phyloP scores from a whole-genome alignment of 116 monocot genomes.

The Posidonia oceanica region DNA sequence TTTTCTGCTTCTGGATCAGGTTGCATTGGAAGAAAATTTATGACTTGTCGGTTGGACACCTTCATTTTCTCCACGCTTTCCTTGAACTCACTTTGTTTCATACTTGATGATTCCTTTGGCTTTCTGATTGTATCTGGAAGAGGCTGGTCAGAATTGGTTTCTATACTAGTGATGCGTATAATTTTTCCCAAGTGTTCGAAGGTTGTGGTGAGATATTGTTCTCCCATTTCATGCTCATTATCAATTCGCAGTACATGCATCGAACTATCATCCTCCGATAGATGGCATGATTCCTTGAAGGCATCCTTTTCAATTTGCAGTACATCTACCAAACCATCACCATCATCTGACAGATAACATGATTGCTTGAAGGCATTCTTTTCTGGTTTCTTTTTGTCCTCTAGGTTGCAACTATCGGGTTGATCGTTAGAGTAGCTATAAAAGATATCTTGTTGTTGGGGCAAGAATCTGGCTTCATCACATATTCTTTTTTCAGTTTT shows the following conservation, averaged over 20 bases:
- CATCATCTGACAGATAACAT: neutral
- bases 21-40: conserved; percentile 35
- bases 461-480: neutral
- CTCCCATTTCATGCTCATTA: neutral
- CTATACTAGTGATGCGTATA: conserved; percentile 2
- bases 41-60: conserved; percentile 39
- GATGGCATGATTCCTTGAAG: neutral
- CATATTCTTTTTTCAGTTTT: neutral
- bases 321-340: neutral
- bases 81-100: conserved; percentile 8
- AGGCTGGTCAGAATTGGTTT: conserved; percentile 5
- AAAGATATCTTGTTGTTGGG: neutral
- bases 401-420: neutral
- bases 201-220: conserved; percentile 2
- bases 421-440: neutral
- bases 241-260: neutral
- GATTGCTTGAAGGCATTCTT: neutral
- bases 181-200: conserved; percentile 7
- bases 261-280: neutral
- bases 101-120: conserved; percentile 5
- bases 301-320: neutral
- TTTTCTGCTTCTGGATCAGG: conserved; percentile 63
- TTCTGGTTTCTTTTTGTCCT: neutral
- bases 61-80: conserved; percentile 2
- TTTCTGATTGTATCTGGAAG: conserved; percentile 10